phyloP scores from a whole-genome alignment of 129 eudicot species.

The Artemisia annua region DNA sequence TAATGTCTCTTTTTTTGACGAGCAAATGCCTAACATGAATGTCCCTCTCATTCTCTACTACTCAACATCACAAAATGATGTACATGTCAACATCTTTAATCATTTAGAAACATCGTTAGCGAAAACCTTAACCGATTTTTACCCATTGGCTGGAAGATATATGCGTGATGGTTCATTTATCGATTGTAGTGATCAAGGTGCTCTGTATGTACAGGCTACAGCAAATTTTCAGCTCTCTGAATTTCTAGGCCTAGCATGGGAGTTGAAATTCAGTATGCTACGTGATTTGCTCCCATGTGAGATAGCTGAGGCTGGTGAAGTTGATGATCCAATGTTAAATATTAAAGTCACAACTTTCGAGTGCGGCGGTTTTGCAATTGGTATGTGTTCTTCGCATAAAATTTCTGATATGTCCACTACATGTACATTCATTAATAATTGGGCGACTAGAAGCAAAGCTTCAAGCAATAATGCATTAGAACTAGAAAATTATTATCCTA shows the following conservation, averaged over 20 bases:
- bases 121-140: neutral
- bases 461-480: neutral
- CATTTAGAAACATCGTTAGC: neutral
- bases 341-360: no score
- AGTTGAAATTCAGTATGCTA: neutral
- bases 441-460: constrained; percentile 8
- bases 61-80: constrained; percentile 8
- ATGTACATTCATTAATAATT: no score
- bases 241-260: constrained; percentile 13
- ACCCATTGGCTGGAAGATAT: constrained; percentile 39
- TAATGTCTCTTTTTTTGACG: constrained; percentile 31
- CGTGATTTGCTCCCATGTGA: constrained; percentile 22
- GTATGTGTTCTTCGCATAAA: no score
- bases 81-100: neutral
- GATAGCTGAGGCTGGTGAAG: constrained; percentile 18
- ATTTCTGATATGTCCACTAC: no score
- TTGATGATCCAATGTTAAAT: no score
- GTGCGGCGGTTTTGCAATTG: no score
- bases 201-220: no score
- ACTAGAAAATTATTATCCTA: constrained; percentile 1
- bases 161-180: constrained; percentile 6
- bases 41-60: constrained; percentile 34
- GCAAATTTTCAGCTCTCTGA: constrained; percentile 6
- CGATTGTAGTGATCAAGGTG: constrained; percentile 18
- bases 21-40: constrained; percentile 25